Base-by-base conservation (phyloP, 108 stramenopile species). In the Parietichytrium sp. region DNA sequence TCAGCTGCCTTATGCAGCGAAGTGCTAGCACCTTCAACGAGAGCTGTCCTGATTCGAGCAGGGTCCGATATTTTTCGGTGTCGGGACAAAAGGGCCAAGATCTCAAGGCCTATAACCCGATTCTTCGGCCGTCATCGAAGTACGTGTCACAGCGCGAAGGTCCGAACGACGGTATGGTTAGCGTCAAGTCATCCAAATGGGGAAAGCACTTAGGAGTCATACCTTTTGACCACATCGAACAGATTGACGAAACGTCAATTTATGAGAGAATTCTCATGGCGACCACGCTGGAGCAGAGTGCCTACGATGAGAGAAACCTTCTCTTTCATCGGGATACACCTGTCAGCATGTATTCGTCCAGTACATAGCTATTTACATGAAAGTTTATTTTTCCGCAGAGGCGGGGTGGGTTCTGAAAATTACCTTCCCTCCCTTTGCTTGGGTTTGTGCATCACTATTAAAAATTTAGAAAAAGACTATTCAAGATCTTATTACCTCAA, bases 111-210 rank as follows among this genome's bases (percentile, higher is more conserved):
- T n/a, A n/a, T n/a, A n/a, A n/a, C n/a, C 20, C 38, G n/a, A 72
- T 72, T 6, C 36, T 72, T 45, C 61, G 61, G 2, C 61, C 61
- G 20, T n/a, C 45, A 6, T 36, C 45, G n/a, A 72, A 72, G 2
- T 45, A 45, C 42, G 20, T 72, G 33, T 25, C 23, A n/a, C 61
- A 42, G 38, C 38, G 45, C 13, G 61, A 72, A 20, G 61, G 61
- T 20, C 23, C 20, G 8, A 72, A 25, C 42, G 61, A 72, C 33
- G 61, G 61, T n/a, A 33, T 72, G 15, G 61, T 72, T 25, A 72
- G 61, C 42, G 20, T 72, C 38, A 42, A 72, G 20, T 72, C 61
- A 10, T 72, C 61, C 61, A 72, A 72, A 20, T 72, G 61, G 61
- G 61, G 61, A n/a, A 36, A 12, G 38, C 42, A 72, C 42, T 23